Conservation (phyloP, 192 early-diverging fungal genomes). For the Obelidium mucronatum region DNA sequence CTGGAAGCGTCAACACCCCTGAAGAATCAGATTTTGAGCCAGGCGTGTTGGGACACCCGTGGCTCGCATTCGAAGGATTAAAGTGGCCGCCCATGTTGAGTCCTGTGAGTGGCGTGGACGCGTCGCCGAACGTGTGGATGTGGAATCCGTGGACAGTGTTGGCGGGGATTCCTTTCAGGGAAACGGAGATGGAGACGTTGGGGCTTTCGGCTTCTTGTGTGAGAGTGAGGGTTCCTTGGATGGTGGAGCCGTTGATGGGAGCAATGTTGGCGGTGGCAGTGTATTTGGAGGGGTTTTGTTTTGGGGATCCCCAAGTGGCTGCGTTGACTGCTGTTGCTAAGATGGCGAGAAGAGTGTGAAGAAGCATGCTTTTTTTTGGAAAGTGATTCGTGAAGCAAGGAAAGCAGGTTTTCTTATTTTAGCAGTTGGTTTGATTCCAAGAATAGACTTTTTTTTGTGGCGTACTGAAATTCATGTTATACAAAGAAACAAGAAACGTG, state of each 20-base stretch:
- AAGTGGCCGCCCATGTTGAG: conserved; percentile 36
- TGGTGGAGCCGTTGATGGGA: not conserved
- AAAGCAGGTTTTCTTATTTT: too few species aligned
- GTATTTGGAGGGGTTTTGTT: not conserved
- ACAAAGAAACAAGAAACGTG: too few species aligned
- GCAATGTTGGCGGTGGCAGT: not conserved
- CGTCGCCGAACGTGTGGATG: conserved; percentile 44
- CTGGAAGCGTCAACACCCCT: not conserved
- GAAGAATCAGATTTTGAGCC: too few species aligned
- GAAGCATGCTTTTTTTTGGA: too few species aligned
- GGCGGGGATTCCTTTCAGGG: not conserved
- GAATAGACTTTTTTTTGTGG: too few species aligned
- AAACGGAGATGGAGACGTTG: not conserved
- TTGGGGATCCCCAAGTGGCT: too few species aligned
- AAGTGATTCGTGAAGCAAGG: too few species aligned
- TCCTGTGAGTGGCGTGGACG: conserved; percentile 14
- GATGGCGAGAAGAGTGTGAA: too few species aligned
- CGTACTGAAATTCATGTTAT: too few species aligned
- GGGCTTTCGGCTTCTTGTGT: not conserved
- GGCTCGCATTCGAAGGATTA: conserved; percentile 38
- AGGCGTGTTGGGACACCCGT: conserved; percentile 26
- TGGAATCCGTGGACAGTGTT: conserved; percentile 10
- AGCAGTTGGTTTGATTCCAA: too few species aligned
- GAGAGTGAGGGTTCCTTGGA: not conserved
- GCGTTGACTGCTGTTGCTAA: too few species aligned